Percentiles rank a stretch among this genome's conserved stretches.
These are phyloP conservation scores for Cordyceps militaris DNA, from an alignment of 2,329 filamentous ascomycete genomes.

Conservation along the genomic window DNA sequence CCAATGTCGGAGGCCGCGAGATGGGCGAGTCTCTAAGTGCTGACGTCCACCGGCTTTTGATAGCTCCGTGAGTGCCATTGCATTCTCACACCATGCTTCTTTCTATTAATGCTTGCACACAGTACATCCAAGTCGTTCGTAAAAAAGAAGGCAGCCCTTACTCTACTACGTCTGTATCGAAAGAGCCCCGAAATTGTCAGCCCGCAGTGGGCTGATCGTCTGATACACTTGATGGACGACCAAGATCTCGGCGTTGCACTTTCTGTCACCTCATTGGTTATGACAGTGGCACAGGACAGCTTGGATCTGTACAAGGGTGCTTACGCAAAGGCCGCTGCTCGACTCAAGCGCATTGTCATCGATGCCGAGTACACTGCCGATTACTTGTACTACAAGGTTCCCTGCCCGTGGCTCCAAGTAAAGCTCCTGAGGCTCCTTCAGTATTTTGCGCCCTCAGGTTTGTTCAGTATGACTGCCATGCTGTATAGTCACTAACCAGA, in stretches of 20 bases:
- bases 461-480: conserved; percentile 22
- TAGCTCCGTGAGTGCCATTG: conserved; percentile 68
- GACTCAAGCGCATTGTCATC: conserved; percentile 82
- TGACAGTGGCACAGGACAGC: conserved; percentile 89
- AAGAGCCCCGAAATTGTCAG: conserved; percentile 93
- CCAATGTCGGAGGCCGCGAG: conserved; percentile 91
- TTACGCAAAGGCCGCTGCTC: conserved; percentile 86
- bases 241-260: conserved; percentile 87
- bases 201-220: conserved; percentile 93
- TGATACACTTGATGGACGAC: conserved; percentile 99
- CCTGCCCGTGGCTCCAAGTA: conserved; percentile 96
- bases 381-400: conserved; percentile 99
- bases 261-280: conserved; percentile 91
- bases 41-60: conserved; percentile 88
- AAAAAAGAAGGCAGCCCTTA: conserved; percentile 97
- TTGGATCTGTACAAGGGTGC: conserved; percentile 90
- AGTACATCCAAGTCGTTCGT: conserved; percentile 86
- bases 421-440: conserved; percentile 88
- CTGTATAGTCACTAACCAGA: background rate
- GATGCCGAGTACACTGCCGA: conserved; percentile 84
- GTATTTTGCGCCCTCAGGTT: conserved; percentile 91
- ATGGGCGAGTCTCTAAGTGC: conserved; percentile 91
- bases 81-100: background rate
- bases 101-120: conserved; percentile 6
- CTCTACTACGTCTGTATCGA: conserved; percentile 84